phyloP scores from a whole-genome alignment of 2,329 filamentous ascomycete species.

The Colletotrichum sp. region DNA sequence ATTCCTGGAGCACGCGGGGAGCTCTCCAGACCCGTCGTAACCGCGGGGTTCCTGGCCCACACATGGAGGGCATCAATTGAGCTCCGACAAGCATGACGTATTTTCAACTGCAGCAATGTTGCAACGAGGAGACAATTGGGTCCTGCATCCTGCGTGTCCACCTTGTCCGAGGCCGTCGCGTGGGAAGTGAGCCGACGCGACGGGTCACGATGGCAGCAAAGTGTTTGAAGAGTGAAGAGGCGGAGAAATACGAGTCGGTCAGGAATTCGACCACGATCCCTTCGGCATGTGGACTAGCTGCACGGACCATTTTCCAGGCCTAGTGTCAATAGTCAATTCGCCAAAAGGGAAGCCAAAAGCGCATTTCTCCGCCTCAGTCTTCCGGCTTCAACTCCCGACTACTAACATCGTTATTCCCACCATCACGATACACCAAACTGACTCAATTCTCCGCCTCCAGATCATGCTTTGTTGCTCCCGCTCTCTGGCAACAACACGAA shows the following conservation, averaged over 20 bases:
- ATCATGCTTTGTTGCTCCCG: neutral
- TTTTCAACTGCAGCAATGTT: neutral
- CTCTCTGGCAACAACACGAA: neutral
- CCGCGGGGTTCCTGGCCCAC: conserved; percentile 9
- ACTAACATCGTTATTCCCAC: neutral
- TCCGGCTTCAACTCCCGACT: neutral
- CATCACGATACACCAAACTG: neutral
- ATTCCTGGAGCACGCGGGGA: neutral
- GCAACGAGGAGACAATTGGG: neutral
- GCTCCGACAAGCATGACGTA: conserved; percentile 2
- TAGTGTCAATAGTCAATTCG: neutral
- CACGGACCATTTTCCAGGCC: neutral
- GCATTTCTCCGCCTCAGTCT: conserved; percentile 9
- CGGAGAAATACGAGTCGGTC: conserved; percentile 7
- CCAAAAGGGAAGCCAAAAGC: neutral
- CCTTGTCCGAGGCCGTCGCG: neutral
- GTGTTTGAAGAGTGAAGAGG: neutral
- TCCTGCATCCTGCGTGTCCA: neutral
- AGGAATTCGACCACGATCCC: neutral
- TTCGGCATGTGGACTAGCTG: neutral
- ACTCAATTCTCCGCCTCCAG: conserved; percentile 14
- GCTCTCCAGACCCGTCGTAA: neutral
- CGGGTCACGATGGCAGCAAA: neutral
- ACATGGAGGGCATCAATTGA: neutral
- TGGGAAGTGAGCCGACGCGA: neutral